phyloP scores from a whole-genome alignment of 129 eudicot genomes.

The Flaveria ramosissima region DNA sequence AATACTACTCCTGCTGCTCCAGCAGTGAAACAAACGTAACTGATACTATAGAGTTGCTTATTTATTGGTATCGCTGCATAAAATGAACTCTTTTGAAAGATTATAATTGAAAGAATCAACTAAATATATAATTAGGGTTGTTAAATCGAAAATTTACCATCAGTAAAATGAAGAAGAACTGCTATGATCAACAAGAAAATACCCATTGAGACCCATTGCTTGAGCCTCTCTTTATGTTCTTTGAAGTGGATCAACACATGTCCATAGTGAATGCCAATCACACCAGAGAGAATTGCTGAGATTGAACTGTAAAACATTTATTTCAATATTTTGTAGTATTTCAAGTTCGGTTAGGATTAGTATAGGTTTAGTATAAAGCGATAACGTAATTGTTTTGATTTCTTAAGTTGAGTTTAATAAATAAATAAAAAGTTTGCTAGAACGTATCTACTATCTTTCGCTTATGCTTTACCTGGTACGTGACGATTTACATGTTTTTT shows the following conservation, averaged over 20 bases:
- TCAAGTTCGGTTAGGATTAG: too few species aligned
- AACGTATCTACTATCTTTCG: background rate
- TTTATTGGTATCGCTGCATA: conserved; percentile 82
- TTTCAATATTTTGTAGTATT: too few species aligned
- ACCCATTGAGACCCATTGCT: conserved; percentile 85
- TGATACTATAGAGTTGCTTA: conserved; percentile 87
- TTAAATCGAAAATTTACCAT: conserved; percentile 42
- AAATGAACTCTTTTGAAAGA: background rate
- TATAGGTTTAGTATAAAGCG: too few species aligned
- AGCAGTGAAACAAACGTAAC: conserved; percentile 83
- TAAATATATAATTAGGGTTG: background rate
- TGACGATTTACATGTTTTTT: background rate
- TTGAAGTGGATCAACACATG: conserved; percentile 80
- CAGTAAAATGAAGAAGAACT: conserved; percentile 75
- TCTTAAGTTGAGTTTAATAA: too few species aligned
- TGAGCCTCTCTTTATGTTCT: conserved; percentile 89
- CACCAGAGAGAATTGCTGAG: conserved; percentile 73
- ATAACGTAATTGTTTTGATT: too few species aligned
- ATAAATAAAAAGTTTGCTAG: too few species aligned
- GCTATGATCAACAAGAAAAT: conserved; percentile 56
- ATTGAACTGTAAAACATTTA: conserved; percentile 49
- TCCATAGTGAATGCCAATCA: conserved; percentile 85
- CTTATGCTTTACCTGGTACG: too few species aligned
- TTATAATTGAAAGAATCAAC: background rate
- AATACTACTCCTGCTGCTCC: conserved; percentile 91